Base-by-base conservation (phyloP, 1,139 yeast species). In the Pichia sp. region DNA sequence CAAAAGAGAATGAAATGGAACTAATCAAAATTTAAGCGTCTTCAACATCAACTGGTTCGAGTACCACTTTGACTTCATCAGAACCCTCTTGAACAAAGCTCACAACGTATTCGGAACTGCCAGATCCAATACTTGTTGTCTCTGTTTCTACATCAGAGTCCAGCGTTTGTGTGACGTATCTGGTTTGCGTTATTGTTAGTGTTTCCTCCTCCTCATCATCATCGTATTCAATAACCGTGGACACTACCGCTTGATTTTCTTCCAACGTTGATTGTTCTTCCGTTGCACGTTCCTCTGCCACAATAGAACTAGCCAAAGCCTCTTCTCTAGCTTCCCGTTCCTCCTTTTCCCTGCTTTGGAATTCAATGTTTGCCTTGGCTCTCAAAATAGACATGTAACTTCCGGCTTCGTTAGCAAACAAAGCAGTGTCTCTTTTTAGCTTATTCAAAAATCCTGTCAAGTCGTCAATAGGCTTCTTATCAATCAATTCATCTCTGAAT, bases 351-450 rank as follows among this genome's bases (percentile, higher is more conserved):
- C 95, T 80, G 58, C 75, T 73, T 71, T 90, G 97, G 69, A 87
- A 86, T 17, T 86, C 85, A 47, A 87, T 72, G 65, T 91, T 92
- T 20, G 96, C 95, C 67, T 84, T 81, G 14, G 95, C 92, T 64
- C 97, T 78, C 56, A 86, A 75, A 52, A 88, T 79, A 56, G 84
- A 82, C 62, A 89, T 73, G 66, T 83, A 86, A 59, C 85, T 85
- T 34, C 84, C 87, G 55, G 86, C 81, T 66, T 91, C 97, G 58
- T 82, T 78, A 38, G 81, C 72, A 55, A 90, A 69, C 43, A 83
- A 74, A 52, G 78, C 75, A 50, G 88, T 73, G 56, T 89, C 87
- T 60, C 75, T 74, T 61, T 83, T 84, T 24, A 87, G 76, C 56
- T 81, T 84, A 30, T 72, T 71, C 55, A 87, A 69, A 30, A 86